Evolutionary conservation across 2,329 filamentous ascomycete species (phyloP).

Genomic region (Epichloe baconii): DNA sequence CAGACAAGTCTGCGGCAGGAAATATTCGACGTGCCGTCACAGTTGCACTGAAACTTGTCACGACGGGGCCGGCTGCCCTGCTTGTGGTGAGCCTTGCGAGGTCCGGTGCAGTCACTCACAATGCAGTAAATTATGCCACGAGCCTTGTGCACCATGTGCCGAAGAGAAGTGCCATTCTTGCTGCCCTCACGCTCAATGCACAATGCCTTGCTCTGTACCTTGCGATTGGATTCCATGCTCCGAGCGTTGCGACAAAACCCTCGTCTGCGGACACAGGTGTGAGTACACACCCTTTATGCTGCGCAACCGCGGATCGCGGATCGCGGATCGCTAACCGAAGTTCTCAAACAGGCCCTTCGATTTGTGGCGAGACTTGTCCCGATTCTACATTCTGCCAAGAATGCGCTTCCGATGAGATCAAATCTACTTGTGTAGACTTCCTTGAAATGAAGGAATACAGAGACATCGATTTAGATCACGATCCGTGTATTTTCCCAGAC

Average conservation of each 20-base stretch:
- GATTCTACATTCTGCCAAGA: slow-evolving; percentile 37
- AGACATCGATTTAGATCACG: slow-evolving; percentile 44
- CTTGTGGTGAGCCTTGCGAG: slow-evolving; percentile 38
- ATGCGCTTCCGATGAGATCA: slow-evolving; percentile 34
- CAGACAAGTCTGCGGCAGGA: slow-evolving; percentile 32
- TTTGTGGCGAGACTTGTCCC: slow-evolving; percentile 54
- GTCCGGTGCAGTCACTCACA: slow-evolving; percentile 41
- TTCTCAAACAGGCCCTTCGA: slow-evolving; percentile 28
- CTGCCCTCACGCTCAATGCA: slow-evolving; percentile 39
- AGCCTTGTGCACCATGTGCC: slow-evolving; percentile 50
- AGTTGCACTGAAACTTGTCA: slow-evolving; percentile 41
- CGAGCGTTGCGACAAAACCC: slow-evolving; percentile 36
- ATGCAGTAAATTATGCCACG: slow-evolving; percentile 41
- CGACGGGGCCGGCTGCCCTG: slow-evolving; percentile 27
- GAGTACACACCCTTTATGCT: slow-evolving; percentile 2
- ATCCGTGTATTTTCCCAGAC: slow-evolving; percentile 46
- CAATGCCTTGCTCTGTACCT: slow-evolving; percentile 50
- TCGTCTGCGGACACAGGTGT: slow-evolving; percentile 51
- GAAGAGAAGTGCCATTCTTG: slow-evolving; percentile 37
- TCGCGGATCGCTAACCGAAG: no score
- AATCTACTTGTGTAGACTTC: slow-evolving; percentile 39
- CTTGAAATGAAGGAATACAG: slow-evolving; percentile 39
- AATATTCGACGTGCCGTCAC: slow-evolving; percentile 43
- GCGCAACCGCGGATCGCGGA: no score
- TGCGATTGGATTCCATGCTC: slow-evolving; percentile 56